Evolutionary conservation across 306 rosid species (phyloP).

Genomic region (Quercus ilex): DNA sequence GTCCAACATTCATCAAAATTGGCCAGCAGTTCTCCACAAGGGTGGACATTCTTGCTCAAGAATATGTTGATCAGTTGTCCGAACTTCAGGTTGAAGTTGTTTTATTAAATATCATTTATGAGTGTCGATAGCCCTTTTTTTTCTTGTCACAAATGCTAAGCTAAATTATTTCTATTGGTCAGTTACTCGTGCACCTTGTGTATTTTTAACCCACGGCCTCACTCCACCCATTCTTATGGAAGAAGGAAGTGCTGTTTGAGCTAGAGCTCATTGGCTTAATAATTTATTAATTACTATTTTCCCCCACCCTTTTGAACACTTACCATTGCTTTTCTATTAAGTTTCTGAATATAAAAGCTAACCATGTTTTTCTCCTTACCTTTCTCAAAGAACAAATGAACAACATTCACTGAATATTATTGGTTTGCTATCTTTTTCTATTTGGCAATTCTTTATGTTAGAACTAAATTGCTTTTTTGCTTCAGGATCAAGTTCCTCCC

Average conservation of each 20-base stretch:
- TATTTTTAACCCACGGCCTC: too few relatives aligned
- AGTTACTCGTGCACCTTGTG: too few relatives aligned
- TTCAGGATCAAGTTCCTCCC: conserved; percentile 99
- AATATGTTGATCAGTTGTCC: conserved; percentile 91
- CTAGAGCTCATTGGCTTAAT: background rate
- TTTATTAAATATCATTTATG: conserved; percentile 7
- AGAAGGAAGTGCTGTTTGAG: too few relatives aligned
- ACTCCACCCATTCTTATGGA: too few relatives aligned
- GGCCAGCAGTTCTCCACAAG: conserved; percentile 99
- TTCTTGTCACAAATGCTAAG: too few relatives aligned
- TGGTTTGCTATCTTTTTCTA: background rate
- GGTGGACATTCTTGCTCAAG: conserved; percentile 97
- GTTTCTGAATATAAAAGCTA: background rate
- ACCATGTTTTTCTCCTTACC: background rate
- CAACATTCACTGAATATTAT: background rate
- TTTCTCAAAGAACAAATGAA: background rate
- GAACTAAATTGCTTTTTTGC: conserved; percentile 20
- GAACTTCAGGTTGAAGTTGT: conserved; percentile 83
- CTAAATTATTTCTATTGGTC: too few relatives aligned
- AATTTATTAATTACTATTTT: background rate
- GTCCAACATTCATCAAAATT: conserved; percentile 97
- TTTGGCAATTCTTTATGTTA: conserved; percentile 22
- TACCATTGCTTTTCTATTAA: background rate
- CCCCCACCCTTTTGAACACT: background rate
- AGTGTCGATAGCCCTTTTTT: background rate